Evolutionary conservation across 164 flowering plant genomes (phyloP), one percentile per base, ranked within the genome.

Genomic region (Annona squamosa): DNA sequence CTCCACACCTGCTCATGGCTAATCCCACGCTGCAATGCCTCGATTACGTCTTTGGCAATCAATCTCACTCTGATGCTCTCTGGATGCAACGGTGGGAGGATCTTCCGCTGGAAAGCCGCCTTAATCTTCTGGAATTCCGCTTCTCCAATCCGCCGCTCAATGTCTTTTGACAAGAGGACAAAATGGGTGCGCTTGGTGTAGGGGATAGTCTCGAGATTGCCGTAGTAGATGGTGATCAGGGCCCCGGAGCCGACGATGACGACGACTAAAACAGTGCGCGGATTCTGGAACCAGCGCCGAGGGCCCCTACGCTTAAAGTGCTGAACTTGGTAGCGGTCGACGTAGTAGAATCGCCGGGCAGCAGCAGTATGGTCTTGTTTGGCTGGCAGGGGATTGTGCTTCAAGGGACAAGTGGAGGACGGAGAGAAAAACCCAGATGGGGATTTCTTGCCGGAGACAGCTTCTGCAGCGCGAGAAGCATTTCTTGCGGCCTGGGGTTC

Each of bases 41-140:
- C 88, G 63, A 95, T 86, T 5, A 95, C 82, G 37, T 95, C 94
- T 4, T 81, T 86, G 0, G 99, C 81, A 4, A 95, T 95, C 79
- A 86, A 73, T 59, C 94, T 83, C 56, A 93, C 91, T 71, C 98
- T 75, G 46, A 93, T 75, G 68, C 98, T 91, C 1, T 85, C 88
- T 0, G 99, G 99, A 78, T 95, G 99, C 4, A 90, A 80, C 1
- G 97, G 80, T 1, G 99, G 98, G 52, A 95, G 70, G 12, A 95
- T 87, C 67, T 89, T 90, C 67, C 94, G 93, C 83, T 89, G 88
- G 16, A 81, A 87, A 7, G 75, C 42, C 0, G 43, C 67, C 72
- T 90, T 91, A 48, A 90, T n/a, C 72, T 84, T 70, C 75, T 87
- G 73, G 69, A 94, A 94, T 46, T 87, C 81, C 0, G 65, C 1